phyloP scores from a whole-genome alignment of 169 alveolate genomes.

The Blepharisma undulans region DNA sequence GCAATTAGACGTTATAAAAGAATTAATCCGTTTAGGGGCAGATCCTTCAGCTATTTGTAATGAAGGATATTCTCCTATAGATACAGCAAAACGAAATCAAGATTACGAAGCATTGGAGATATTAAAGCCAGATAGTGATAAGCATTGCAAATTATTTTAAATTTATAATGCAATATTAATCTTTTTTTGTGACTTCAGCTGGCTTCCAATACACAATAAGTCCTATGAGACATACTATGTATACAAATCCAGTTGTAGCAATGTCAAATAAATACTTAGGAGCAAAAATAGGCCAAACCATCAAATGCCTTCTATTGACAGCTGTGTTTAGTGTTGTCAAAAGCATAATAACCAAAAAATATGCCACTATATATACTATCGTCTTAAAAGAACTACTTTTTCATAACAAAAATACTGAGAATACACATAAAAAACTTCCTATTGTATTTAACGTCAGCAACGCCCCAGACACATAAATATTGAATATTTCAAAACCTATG shows the following conservation, averaged over 20 bases:
- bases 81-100: too few species aligned
- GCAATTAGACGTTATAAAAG: neutral
- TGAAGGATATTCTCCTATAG: neutral
- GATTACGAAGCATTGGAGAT: too few species aligned
- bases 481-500: constrained; percentile 34
- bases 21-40: neutral
- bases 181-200: neutral
- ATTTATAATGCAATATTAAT: too few species aligned
- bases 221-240: neutral
- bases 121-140: too few species aligned
- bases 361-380: neutral
- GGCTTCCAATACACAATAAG: neutral
- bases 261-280: neutral
- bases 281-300: constrained; percentile 36
- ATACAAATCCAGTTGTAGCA: neutral
- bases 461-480: neutral
- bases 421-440: neutral
- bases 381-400: neutral
- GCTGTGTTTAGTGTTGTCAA: constrained; percentile 9
- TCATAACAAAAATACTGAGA: neutral
- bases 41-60: neutral
- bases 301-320: constrained; percentile 31
- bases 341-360: neutral
- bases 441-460: constrained; percentile 7
- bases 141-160: too few species aligned